Conservation (phyloP, 2,329 filamentous ascomycete species). For the Coccinonectria pachysandricola region DNA sequence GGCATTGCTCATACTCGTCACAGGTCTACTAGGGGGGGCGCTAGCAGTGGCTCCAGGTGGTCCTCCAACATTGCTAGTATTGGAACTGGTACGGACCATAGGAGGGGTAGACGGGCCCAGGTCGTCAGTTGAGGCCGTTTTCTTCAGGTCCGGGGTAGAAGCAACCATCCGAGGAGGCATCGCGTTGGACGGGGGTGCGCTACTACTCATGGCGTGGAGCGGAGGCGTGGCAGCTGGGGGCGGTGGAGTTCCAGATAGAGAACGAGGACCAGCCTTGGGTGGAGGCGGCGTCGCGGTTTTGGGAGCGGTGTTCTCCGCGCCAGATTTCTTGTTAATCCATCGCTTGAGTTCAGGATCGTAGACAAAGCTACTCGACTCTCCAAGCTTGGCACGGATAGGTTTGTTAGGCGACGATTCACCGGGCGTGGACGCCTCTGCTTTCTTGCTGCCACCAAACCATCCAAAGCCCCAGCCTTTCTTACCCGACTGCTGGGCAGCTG, state of each 20-base stretch:
- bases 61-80: conserved; percentile 30
- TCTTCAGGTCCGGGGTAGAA: conserved; percentile 23
- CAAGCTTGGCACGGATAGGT: conserved; percentile 84
- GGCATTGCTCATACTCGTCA: conserved; percentile 80
- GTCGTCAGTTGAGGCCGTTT: conserved; percentile 26
- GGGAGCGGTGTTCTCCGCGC: conserved; percentile 48
- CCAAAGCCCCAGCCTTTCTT: conserved; percentile 75
- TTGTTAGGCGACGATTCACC: conserved; percentile 40
- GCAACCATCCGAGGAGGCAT: conserved; percentile 19
- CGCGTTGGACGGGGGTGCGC: conserved; percentile 23
- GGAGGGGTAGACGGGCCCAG: conserved; percentile 26
- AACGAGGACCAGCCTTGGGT: conserved; percentile 51
- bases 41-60: no score
- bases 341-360: conserved; percentile 95
- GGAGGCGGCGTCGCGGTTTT: conserved; percentile 68
- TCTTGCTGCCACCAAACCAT: conserved; percentile 72
- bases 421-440: conserved; percentile 27
- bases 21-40: conserved; percentile 56
- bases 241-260: conserved; percentile 42
- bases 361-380: conserved; percentile 84
- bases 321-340: conserved; percentile 94
- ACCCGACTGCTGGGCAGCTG: conserved; percentile 32
- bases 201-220: conserved; percentile 20
- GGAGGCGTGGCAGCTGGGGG: conserved; percentile 27
- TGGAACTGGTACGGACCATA: conserved; percentile 39